Conservation (phyloP, 306 rosid genomes). For the Parietaria judaica region DNA sequence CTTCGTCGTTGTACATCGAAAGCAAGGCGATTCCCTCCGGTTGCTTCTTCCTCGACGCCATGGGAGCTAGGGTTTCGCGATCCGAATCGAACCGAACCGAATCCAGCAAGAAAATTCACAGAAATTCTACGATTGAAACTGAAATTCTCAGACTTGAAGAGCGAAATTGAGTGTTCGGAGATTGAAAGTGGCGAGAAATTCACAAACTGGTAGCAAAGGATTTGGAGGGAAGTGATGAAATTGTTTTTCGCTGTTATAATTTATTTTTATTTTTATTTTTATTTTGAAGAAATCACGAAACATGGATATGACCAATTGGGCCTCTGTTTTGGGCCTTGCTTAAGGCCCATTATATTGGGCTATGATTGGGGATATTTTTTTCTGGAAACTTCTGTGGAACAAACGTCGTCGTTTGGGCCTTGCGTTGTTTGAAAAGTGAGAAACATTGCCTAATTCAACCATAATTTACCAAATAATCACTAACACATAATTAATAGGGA, state of each 20-base stretch:
- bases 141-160: background rate
- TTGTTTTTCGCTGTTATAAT: background rate
- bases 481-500: no score
- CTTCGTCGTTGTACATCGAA: conserved; percentile 78
- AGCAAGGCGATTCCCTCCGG: conserved; percentile 74
- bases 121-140: background rate
- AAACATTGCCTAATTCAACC: no score
- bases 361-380: no score
- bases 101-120: background rate
- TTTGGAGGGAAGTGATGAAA: background rate
- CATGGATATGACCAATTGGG: background rate
- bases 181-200: background rate
- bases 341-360: no score
- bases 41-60: conserved; percentile 72
- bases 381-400: no score
- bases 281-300: no score
- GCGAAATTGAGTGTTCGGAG: background rate
- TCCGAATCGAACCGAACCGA: conserved; percentile 2
- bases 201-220: background rate
- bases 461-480: no score
- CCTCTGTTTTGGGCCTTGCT: background rate
- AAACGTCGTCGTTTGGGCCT: no score
- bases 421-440: no score
- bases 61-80: conserved; percentile 28
- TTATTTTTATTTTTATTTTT: no score